These are phyloP conservation scores for Avicennia marina DNA, from an alignment of 257 asterid genomes.

Conservation along the genomic window DNA sequence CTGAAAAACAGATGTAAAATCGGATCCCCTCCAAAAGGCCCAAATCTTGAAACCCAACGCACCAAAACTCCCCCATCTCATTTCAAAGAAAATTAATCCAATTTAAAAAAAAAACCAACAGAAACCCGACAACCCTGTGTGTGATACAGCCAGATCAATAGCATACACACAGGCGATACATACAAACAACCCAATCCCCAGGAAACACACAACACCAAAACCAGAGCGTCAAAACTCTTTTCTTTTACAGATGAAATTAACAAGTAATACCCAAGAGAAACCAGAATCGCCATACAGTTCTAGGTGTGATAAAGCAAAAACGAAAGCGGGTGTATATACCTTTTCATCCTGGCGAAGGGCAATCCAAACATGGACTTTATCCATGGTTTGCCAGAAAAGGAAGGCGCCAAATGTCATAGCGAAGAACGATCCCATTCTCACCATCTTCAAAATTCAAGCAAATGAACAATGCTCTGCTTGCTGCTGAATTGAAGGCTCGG, in stretches of 20 bases:
- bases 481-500: background rate
- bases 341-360: slow-evolving; percentile 91
- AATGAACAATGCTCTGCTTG: slow-evolving; percentile 3
- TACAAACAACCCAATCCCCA: background rate
- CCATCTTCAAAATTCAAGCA: slow-evolving; percentile 44
- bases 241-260: background rate
- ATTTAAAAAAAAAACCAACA: background rate
- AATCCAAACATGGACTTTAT: slow-evolving; percentile 81
- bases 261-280: background rate
- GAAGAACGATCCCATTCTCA: slow-evolving; percentile 63
- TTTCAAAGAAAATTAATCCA: background rate
- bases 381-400: slow-evolving; percentile 85
- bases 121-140: background rate
- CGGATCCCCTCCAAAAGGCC: background rate
- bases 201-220: slow-evolving; percentile 2
- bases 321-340: slow-evolving; percentile 21
- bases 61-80: background rate
- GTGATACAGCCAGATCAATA: background rate
- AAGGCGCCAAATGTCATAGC: slow-evolving; percentile 79
- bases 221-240: background rate
- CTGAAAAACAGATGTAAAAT: background rate
- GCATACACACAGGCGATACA: background rate
- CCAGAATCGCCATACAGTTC: background rate
- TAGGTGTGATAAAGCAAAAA: background rate
- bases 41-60: slow-evolving; percentile 5